These are phyloP conservation scores for Takashimella koratensis DNA, from an alignment of 1,284 basidiomycete genomes.

Conservation along the genomic window DNA sequence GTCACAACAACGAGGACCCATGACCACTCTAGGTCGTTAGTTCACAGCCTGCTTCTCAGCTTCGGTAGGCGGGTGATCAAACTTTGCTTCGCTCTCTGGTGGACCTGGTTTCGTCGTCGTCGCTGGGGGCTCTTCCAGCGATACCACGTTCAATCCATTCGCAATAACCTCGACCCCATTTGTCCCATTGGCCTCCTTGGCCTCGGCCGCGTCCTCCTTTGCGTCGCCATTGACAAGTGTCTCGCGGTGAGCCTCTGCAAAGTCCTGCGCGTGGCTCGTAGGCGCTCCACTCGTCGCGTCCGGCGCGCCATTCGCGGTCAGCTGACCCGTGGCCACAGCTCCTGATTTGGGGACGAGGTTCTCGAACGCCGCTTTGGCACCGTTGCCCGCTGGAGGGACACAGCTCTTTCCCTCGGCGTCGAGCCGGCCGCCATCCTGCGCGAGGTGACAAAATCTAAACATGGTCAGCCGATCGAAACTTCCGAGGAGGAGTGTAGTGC, in stretches of 20 bases:
- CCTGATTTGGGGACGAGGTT: slow-evolving; percentile 24
- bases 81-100: slow-evolving; percentile 33
- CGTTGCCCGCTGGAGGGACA: slow-evolving; percentile 43
- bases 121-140: slow-evolving; percentile 16
- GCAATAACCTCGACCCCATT: slow-evolving; percentile 1
- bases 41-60: slow-evolving; percentile 27
- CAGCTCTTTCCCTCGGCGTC: slow-evolving; percentile 36
- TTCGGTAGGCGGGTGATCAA: slow-evolving; percentile 40
- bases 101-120: slow-evolving; percentile 32
- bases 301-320: slow-evolving; percentile 8
- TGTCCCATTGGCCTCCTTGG: too few species aligned
- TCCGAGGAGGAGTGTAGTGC: too few species aligned
- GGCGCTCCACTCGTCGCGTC: neutral
- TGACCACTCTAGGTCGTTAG: too few species aligned
- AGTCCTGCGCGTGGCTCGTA: neutral
- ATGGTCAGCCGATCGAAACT: too few species aligned
- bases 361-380: slow-evolving; percentile 40
- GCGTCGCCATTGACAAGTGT: neutral
- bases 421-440: slow-evolving; percentile 39
- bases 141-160: slow-evolving; percentile 8
- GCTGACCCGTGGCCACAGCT: slow-evolving; percentile 21
- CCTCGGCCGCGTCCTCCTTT: slow-evolving; percentile 1
- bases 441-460: slow-evolving; percentile 36
- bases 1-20: too few species aligned
- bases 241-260: neutral